Conservation (phyloP, 2,329 filamentous ascomycete genomes). For the Aspergillus arachidicola region DNA sequence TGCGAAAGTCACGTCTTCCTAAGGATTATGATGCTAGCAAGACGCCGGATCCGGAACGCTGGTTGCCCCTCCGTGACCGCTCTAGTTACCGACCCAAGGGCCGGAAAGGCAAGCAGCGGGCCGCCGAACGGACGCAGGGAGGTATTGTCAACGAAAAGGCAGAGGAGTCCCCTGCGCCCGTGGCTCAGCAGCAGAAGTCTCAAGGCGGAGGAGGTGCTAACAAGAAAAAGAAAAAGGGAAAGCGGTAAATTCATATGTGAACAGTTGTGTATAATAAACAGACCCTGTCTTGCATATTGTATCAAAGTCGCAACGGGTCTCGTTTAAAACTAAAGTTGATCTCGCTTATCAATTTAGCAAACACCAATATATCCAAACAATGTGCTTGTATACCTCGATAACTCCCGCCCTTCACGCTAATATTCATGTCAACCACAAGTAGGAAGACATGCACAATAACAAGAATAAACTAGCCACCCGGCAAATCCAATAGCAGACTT, state of each 20-base stretch:
- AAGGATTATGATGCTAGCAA: constrained; percentile 68
- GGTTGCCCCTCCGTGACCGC: constrained; percentile 87
- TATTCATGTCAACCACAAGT: background rate
- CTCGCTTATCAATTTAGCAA: background rate
- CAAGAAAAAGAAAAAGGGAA: constrained; percentile 57
- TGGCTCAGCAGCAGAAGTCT: constrained; percentile 35
- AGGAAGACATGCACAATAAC: background rate
- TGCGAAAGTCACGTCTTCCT: constrained; percentile 50
- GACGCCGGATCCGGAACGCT: constrained; percentile 84
- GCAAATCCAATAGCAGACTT: background rate
- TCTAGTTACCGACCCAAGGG: constrained; percentile 89
- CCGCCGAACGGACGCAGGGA: constrained; percentile 78
- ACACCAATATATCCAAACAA: background rate
- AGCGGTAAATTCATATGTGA: constrained; percentile 38
- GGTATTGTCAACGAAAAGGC: constrained; percentile 74
- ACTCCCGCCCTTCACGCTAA: background rate
- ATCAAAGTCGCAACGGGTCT: background rate
- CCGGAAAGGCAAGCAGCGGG: constrained; percentile 86
- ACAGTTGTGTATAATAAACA: background rate
- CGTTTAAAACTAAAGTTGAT: background rate
- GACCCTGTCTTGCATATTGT: background rate
- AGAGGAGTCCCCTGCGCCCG: constrained; percentile 51
- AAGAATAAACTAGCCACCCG: background rate
- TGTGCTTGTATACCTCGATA: background rate
- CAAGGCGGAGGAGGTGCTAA: constrained; percentile 39